Conservation (phyloP, 2,329 filamentous ascomycete genomes). For the Rhytidhysteron rufulum region DNA sequence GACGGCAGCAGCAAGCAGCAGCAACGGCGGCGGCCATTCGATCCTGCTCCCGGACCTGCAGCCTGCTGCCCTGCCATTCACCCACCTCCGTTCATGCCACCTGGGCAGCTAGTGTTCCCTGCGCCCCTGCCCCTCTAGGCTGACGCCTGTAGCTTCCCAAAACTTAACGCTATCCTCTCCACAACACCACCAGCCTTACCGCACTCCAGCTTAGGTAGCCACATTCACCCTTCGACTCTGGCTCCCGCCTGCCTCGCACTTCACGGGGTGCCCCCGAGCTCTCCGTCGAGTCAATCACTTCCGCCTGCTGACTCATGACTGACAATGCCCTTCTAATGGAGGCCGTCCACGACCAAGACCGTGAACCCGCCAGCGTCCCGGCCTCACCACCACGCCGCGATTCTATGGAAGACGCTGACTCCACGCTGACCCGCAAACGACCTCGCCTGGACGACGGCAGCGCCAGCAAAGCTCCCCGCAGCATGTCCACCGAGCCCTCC, state of each 20-base stretch:
- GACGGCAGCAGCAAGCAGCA: too few relatives aligned
- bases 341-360: slow-evolving; percentile 28
- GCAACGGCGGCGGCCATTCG: too few relatives aligned
- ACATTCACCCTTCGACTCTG: background rate
- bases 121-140: slow-evolving; percentile 1
- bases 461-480: slow-evolving; percentile 26
- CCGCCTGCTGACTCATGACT: slow-evolving; percentile 25
- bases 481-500: slow-evolving; percentile 26
- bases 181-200: background rate
- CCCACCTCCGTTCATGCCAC: background rate
- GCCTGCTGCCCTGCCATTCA: background rate
- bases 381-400: slow-evolving; percentile 39
- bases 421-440: slow-evolving; percentile 44
- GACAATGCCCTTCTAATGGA: slow-evolving; percentile 32
- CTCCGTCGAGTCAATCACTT: background rate
- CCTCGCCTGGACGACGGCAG: slow-evolving; percentile 38
- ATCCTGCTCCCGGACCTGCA: too few relatives aligned
- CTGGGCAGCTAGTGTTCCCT: background rate
- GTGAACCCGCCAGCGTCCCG: slow-evolving; percentile 26
- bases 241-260: slow-evolving; percentile 1
- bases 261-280: background rate
- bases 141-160: background rate
- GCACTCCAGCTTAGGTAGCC: slow-evolving; percentile 1
- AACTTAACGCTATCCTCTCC: background rate
- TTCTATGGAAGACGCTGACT: slow-evolving; percentile 42